phyloP scores from a whole-genome alignment of 2,329 filamentous ascomycete species.

The Neofusicoccum kwambonambiense region DNA sequence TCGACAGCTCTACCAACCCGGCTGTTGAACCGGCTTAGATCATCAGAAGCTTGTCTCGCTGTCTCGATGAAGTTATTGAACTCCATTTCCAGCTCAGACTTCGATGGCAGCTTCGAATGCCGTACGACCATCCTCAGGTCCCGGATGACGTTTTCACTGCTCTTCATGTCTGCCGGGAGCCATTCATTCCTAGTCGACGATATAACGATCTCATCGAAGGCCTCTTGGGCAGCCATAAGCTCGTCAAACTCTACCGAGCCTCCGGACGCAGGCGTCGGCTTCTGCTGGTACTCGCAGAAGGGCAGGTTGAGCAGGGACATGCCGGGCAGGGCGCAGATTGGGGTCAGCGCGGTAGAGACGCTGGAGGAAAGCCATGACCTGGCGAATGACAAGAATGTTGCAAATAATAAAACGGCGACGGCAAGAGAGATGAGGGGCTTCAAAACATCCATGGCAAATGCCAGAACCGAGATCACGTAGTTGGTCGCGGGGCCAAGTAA shows the following conservation, averaged over 20 bases:
- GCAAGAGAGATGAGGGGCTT: slow-evolving; percentile 64
- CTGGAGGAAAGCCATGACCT: not conserved
- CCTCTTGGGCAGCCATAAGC: slow-evolving; percentile 70
- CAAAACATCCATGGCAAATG: slow-evolving; percentile 59
- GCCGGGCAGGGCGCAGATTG: slow-evolving; percentile 69
- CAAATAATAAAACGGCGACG: slow-evolving; percentile 60
- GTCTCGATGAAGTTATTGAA: slow-evolving; percentile 74
- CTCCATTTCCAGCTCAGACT: slow-evolving; percentile 70
- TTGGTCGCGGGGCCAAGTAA: slow-evolving; percentile 35
- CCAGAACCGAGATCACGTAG: slow-evolving; percentile 58
- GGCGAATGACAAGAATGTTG: not conserved
- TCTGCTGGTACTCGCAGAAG: slow-evolving; percentile 52
- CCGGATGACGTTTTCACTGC: slow-evolving; percentile 69
- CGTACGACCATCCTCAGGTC: slow-evolving; percentile 72
- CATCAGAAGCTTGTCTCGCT: slow-evolving; percentile 61
- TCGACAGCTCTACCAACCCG: slow-evolving; percentile 74
- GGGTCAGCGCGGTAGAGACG: slow-evolving; percentile 56
- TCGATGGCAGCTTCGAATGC: slow-evolving; percentile 65
- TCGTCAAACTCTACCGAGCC: slow-evolving; percentile 63
- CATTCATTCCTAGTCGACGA: slow-evolving; percentile 64
- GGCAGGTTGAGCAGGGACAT: slow-evolving; percentile 60
- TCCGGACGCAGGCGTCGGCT: slow-evolving; percentile 25
- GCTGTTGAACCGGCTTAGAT: slow-evolving; percentile 73
- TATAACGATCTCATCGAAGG: slow-evolving; percentile 51
- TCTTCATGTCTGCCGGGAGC: slow-evolving; percentile 76